Percentiles rank a stretch among this genome's conserved stretches.
Conservation (phyloP, 495 filamentous ascomycete species). For the Neurospora sp. region DNA sequence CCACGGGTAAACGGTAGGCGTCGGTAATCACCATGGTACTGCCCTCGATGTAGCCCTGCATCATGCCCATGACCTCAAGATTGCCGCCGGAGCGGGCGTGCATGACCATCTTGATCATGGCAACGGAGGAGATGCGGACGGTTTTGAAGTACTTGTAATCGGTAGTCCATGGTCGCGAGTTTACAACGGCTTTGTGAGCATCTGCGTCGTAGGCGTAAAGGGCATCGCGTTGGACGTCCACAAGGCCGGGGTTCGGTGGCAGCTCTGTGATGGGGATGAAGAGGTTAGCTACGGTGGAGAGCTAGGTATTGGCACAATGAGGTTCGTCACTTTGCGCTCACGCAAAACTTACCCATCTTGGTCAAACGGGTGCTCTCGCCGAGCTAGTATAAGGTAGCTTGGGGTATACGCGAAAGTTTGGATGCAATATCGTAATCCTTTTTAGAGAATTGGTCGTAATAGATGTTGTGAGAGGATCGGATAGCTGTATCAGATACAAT, state of each 20-base stretch:
- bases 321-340: background rate
- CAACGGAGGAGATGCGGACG: constrained; percentile 86
- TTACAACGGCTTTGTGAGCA: constrained; percentile 50
- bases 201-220: constrained; percentile 72
- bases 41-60: constrained; percentile 87
- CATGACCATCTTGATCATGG: constrained; percentile 98
- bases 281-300: background rate
- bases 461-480: background rate
- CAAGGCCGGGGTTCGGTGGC: constrained; percentile 42
- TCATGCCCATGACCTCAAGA: constrained; percentile 94
- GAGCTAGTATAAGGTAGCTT: background rate
- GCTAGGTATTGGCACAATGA: background rate
- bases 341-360: background rate
- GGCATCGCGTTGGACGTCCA: constrained; percentile 78
- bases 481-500: background rate
- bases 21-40: constrained; percentile 88
- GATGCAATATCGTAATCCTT: background rate
- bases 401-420: background rate
- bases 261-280: constrained; percentile 49
- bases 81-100: constrained; percentile 88
- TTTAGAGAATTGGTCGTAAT: background rate
- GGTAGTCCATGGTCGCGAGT: constrained; percentile 64
- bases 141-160: constrained; percentile 86
- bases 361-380: background rate
- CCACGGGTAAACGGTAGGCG: constrained; percentile 87